phyloP scores from a whole-genome alignment of 2,329 filamentous ascomycete genomes.

The Hymenoscyphus albidus region DNA sequence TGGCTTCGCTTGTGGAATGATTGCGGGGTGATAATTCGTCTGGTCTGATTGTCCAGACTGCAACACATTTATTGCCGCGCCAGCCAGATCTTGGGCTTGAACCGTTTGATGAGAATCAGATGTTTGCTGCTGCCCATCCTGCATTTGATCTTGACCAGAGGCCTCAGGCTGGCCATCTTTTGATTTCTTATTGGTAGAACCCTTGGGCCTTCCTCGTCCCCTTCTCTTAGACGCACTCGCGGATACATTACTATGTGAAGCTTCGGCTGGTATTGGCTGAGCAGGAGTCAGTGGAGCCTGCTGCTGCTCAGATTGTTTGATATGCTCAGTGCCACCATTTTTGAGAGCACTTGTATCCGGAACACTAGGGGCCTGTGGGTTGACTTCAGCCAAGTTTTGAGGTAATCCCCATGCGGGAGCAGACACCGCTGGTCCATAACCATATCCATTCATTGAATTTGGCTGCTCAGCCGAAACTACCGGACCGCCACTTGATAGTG shows the following conservation, averaged over 20 bases:
- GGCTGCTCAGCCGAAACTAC: conserved; percentile 23
- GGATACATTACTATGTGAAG: conserved; percentile 21
- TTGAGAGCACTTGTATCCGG: conserved; percentile 13
- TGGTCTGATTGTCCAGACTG: conserved; percentile 4
- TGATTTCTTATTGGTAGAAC: conserved; percentile 45
- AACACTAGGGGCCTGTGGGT: conserved; percentile 22
- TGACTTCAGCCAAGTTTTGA: conserved; percentile 28
- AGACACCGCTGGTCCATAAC: conserved; percentile 30
- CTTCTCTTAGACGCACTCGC: conserved; percentile 28
- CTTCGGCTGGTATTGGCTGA: conserved; percentile 18
- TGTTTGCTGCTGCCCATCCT: conserved; percentile 18
- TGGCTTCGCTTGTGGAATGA: conserved; percentile 29
- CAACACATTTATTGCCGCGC: not conserved
- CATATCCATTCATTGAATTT: conserved; percentile 33
- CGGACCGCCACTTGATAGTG: conserved; percentile 6
- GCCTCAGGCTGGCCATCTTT: conserved; percentile 23
- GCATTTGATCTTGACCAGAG: conserved; percentile 8
- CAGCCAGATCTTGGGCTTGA: conserved; percentile 21
- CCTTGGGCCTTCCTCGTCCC: conserved; percentile 45
- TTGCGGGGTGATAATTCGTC: conserved; percentile 18
- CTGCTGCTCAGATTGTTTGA: conserved; percentile 18
- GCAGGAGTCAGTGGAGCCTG: conserved; percentile 23
- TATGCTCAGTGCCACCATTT: conserved; percentile 13
- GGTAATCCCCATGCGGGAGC: conserved; percentile 32
- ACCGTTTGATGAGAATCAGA: conserved; percentile 11